A percentile compares a stretch with the other conserved stretches of the same genome.
Conservation (phyloP, 306 rosid species). For the Astragalus glycyphyllos region DNA sequence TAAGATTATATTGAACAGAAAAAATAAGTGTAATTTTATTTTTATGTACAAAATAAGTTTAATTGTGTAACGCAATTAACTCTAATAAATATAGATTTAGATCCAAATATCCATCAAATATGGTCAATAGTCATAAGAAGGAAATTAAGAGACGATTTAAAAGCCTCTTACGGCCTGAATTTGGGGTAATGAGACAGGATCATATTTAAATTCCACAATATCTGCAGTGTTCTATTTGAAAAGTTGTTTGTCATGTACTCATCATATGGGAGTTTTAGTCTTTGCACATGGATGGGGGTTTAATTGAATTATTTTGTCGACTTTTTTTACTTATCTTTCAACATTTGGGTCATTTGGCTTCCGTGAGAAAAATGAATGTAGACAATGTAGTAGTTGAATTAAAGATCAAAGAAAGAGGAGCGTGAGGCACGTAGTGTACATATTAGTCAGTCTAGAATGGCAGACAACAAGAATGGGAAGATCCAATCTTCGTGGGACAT, state of each 20-base stretch:
- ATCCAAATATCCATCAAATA: too few species aligned
- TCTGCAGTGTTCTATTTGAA: neutral
- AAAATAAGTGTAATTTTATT: too few species aligned
- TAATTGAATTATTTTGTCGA: constrained; percentile 31
- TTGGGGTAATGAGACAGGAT: neutral
- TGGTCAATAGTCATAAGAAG: too few species aligned
- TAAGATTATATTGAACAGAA: too few species aligned
- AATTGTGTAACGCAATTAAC: too few species aligned
- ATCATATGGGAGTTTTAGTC: constrained; percentile 25
- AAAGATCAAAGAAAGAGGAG: constrained; percentile 1
- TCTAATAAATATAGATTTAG: too few species aligned
- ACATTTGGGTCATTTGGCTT: constrained; percentile 9
- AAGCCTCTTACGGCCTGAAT: neutral
- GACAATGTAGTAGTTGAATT: constrained; percentile 31
- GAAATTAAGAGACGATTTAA: too few species aligned
- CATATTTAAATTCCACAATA: constrained; percentile 23
- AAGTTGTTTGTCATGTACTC: constrained; percentile 24
- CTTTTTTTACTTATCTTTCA: neutral
- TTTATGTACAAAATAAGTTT: too few species aligned
- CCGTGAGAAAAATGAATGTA: constrained; percentile 17
- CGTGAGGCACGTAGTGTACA: constrained; percentile 27
- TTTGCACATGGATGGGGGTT: constrained; percentile 39
- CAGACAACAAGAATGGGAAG: constrained; percentile 38
- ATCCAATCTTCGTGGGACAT: constrained; percentile 32
- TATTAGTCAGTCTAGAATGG: constrained; percentile 42